phyloP scores from a whole-genome alignment of 257 asterid genomes.

The Fraxinus pennsylvanica region DNA sequence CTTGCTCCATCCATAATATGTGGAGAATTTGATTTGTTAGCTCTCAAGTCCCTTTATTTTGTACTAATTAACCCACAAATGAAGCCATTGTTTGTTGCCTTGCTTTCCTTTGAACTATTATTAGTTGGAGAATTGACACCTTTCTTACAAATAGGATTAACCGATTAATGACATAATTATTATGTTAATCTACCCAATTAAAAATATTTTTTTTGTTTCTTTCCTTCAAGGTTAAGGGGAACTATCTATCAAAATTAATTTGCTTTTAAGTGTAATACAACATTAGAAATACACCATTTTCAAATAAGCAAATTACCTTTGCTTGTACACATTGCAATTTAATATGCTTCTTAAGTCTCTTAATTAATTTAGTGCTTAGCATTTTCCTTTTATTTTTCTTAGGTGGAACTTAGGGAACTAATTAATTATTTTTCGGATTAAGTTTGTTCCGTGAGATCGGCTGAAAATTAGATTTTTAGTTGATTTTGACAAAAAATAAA shows the following conservation, averaged over 20 bases:
- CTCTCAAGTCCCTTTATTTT: conserved; percentile 11
- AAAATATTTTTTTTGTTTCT: background rate
- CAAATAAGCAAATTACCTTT: background rate
- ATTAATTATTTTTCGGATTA: background rate
- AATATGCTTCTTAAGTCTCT: background rate
- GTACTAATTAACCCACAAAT: conserved; percentile 3
- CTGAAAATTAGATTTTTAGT: no score
- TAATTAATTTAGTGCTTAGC: background rate
- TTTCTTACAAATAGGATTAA: conserved; percentile 16
- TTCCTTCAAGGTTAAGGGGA: background rate
- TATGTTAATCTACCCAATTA: background rate
- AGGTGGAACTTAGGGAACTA: no score
- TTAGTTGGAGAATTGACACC: conserved; percentile 1
- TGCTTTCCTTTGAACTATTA: background rate
- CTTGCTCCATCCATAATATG: background rate
- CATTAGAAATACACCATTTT: no score
- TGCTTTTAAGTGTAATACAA: no score
- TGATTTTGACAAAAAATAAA: no score
- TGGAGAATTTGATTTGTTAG: conserved; percentile 14
- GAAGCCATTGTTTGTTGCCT: background rate
- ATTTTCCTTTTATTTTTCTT: background rate
- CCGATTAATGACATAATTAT: background rate
- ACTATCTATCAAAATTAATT: no score
- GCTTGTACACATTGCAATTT: background rate
- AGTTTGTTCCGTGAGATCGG: background rate